Evolutionary conservation across 306 rosid species (phyloP).

Genomic region (Glycine soja): DNA sequence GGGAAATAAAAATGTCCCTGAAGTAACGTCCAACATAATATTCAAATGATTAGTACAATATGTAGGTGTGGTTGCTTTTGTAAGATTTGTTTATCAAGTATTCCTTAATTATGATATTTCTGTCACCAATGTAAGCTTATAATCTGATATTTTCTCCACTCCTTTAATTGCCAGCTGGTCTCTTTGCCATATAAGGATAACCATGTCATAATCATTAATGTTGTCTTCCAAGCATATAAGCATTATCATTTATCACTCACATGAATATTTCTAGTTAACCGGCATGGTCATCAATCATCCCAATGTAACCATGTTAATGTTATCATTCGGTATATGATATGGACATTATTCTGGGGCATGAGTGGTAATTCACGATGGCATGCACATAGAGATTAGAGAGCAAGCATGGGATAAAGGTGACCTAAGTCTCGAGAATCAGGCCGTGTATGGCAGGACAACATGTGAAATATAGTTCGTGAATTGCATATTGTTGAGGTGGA

Average conservation of each 20-base stretch:
- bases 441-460: constrained; percentile 66
- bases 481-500: constrained; percentile 71
- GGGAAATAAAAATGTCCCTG: neutral
- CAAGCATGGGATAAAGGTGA: constrained; percentile 61
- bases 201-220: neutral
- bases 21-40: neutral
- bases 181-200: neutral
- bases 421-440: constrained; percentile 78
- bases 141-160: neutral
- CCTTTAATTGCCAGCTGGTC: neutral
- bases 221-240: neutral
- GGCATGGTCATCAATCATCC: neutral
- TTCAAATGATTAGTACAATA: neutral
- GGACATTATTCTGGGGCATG: neutral
- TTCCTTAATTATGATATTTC: neutral
- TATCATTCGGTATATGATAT: constrained; percentile 9
- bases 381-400: constrained; percentile 9
- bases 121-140: neutral
- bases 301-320: neutral
- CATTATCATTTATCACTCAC: constrained; percentile 11
- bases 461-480: constrained; percentile 93
- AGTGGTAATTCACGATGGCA: constrained; percentile 24
- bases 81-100: neutral
- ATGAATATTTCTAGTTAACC: constrained; percentile 1
- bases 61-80: neutral